Conservation (phyloP, 2,329 filamentous ascomycete genomes). For the Sporothrix schenckii region DNA sequence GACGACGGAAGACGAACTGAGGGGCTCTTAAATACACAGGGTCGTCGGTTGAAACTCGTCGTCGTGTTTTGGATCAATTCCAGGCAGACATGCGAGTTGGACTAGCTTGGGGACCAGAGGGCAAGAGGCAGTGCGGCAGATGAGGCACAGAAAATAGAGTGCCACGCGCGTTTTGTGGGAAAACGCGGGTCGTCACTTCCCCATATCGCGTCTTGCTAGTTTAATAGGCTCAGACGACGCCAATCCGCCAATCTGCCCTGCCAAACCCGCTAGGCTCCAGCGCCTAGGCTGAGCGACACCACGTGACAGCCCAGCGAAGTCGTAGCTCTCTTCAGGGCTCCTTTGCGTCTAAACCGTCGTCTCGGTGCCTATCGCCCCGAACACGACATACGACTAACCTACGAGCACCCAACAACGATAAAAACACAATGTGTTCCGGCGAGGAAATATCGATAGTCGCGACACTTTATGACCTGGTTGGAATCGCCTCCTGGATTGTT, state of each 20-base stretch:
- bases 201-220: conserved; percentile 24
- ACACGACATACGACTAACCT: not conserved
- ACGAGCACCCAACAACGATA: not conserved
- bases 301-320: conserved; percentile 11
- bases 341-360: not conserved
- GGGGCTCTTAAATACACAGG: not conserved
- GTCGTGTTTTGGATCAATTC: conserved; percentile 9
- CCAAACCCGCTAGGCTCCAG: conserved; percentile 20
- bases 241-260: not conserved
- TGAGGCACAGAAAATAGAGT: conserved; percentile 4
- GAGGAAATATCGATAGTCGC: not conserved
- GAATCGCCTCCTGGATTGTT: not conserved
- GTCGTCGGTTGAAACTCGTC: not conserved
- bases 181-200: conserved; percentile 27
- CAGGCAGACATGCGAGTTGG: conserved; percentile 17
- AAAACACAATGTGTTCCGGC: not conserved
- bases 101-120: not conserved
- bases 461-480: not conserved
- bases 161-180: conserved; percentile 28
- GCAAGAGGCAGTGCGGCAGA: not conserved
- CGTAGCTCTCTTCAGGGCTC: not conserved
- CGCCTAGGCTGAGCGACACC: conserved; percentile 15
- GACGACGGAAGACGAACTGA: not conserved
- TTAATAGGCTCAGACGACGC: conserved; percentile 24
- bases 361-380: conserved; percentile 27